A percentile compares a stretch with the other conserved stretches of the same genome.
Evolutionary conservation across 805 yeast genomes (phyloP).

Genomic region (Starmerella bacillaris): DNA sequence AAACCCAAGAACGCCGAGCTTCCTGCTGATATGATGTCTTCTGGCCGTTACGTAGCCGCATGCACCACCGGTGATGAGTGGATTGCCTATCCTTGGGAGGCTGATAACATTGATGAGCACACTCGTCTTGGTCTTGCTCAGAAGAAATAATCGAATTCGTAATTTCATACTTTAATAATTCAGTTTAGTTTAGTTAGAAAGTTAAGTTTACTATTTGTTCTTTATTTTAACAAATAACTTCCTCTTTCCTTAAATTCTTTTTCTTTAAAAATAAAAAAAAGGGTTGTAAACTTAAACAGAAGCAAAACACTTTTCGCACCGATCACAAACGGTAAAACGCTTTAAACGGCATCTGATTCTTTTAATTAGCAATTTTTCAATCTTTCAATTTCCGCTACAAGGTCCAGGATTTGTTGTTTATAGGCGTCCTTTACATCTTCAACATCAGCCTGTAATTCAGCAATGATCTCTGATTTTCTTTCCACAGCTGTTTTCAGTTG

Average conservation of each 20-base stretch:
- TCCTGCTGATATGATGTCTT: constrained; percentile 42
- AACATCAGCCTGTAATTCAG: constrained; percentile 76
- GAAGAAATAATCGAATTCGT: not conserved
- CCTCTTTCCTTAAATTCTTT: too few relatives aligned
- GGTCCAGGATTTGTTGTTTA: constrained; percentile 68
- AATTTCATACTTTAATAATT: too few relatives aligned
- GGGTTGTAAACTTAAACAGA: too few relatives aligned
- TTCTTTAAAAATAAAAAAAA: too few relatives aligned
- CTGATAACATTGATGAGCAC: constrained; percentile 61
- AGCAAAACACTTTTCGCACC: too few relatives aligned
- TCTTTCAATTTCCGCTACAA: constrained; percentile 33
- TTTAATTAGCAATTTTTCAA: too few relatives aligned
- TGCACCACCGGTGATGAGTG: constrained; percentile 58
- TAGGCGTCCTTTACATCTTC: constrained; percentile 73
- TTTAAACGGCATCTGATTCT: too few relatives aligned
- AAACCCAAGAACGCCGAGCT: constrained; percentile 65
- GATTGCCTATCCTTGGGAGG: constrained; percentile 89
- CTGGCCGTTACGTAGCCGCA: constrained; percentile 56
- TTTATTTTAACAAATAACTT: too few relatives aligned
- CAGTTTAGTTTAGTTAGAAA: too few relatives aligned
- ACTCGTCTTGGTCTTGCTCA: constrained; percentile 22
- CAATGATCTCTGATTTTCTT: constrained; percentile 71
- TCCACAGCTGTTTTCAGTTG: constrained; percentile 45
- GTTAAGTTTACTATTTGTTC: too few relatives aligned
- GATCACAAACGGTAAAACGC: too few relatives aligned